Conservation (phyloP, 1,139 yeast genomes). For the Saccharomycopsis hybrid region DNA sequence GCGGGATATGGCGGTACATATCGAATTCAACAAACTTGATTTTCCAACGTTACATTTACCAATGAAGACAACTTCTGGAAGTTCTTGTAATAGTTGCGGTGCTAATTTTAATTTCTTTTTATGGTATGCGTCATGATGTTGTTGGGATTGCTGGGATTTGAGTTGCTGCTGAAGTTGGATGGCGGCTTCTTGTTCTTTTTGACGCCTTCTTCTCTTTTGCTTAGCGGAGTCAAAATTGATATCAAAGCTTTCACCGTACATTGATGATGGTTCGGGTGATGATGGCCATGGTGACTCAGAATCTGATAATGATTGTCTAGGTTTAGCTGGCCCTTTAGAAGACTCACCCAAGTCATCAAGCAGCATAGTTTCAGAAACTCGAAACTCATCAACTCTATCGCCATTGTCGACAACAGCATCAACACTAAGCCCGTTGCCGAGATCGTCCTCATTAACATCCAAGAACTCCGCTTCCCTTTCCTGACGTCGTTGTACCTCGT, state of each 20-base stretch:
- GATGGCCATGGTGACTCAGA: conserved; percentile 7
- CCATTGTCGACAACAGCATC: neutral
- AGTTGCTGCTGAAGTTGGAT: neutral
- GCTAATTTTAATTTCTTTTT: conserved; percentile 11
- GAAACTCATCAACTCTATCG: no score
- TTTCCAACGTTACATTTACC: conserved; percentile 87
- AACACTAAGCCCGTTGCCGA: neutral
- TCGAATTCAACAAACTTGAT: conserved; percentile 61
- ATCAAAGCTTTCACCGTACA: neutral
- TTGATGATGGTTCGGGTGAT: neutral
- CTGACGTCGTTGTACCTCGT: neutral
- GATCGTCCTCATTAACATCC: neutral
- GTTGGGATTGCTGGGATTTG: neutral
- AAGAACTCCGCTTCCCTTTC: no score
- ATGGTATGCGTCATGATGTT: conserved; percentile 6
- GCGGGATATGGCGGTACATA: conserved; percentile 33
- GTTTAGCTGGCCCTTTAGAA: neutral
- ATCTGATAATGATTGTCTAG: conserved; percentile 9
- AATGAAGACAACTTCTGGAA: conserved; percentile 66
- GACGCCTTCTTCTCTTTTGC: no score
- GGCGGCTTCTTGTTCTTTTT: neutral
- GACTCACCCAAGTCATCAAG: no score
- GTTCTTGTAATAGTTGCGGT: conserved; percentile 21
- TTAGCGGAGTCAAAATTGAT: no score
- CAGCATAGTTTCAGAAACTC: no score